Evolutionary conservation across 1,284 basidiomycete genomes (phyloP).

Genomic region (Tilletia setariae): DNA sequence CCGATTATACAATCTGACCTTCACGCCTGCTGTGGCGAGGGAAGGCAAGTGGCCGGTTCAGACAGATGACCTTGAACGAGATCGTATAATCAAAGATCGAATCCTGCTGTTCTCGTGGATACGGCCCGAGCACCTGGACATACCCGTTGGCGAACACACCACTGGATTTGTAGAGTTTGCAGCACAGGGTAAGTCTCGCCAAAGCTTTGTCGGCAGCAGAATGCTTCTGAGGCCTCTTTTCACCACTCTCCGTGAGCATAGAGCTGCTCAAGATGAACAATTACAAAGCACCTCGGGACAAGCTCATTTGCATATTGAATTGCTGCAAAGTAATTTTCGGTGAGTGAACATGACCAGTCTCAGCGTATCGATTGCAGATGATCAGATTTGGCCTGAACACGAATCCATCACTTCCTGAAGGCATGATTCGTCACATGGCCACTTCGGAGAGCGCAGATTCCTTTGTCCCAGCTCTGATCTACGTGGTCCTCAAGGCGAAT

Average conservation of each 20-base stretch:
- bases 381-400: neutral
- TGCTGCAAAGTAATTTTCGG: slow-evolving; percentile 99
- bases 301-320: slow-evolving; percentile 95
- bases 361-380: neutral
- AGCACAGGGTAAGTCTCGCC: slow-evolving; percentile 67
- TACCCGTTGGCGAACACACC: slow-evolving; percentile 47
- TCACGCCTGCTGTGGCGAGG: slow-evolving; percentile 47
- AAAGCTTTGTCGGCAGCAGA: no score
- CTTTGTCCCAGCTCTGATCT: slow-evolving; percentile 92
- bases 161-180: slow-evolving; percentile 90
- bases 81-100: slow-evolving; percentile 84
- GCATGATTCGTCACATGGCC: slow-evolving; percentile 25
- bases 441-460: slow-evolving; percentile 65
- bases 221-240: neutral
- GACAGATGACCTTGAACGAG: slow-evolving; percentile 90
- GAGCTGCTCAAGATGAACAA: slow-evolving; percentile 88
- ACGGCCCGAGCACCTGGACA: slow-evolving; percentile 78
- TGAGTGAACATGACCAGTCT: slow-evolving; percentile 23
- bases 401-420: slow-evolving; percentile 8
- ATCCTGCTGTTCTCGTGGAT: slow-evolving; percentile 89
- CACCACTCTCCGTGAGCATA: neutral
- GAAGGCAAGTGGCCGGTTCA: slow-evolving; percentile 56
- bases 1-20: slow-evolving; percentile 66
- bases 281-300: slow-evolving; percentile 96
- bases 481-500: slow-evolving; percentile 86